Base-by-base conservation (phyloP, 257 asterid genomes). In the Striga asiatica region DNA sequence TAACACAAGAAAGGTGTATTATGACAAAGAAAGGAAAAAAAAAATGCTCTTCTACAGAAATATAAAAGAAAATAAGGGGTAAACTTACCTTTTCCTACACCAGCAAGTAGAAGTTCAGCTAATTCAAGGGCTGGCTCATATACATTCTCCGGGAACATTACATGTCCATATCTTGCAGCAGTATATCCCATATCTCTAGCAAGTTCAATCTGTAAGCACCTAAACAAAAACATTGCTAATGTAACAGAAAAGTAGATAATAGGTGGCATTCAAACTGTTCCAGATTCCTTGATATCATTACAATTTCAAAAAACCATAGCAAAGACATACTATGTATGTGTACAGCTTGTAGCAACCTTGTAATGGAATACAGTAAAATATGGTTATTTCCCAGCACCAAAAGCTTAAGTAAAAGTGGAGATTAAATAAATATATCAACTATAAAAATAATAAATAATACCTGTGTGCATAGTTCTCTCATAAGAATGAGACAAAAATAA, bases 71-170 rank as follows among this genome's bases (percentile, higher is more conserved):
- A 23, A 20, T 45, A 47, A 27, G 16, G 6, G 5, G 16, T 35
- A 17, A 32, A 68, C 76, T 61, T 66, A 72, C 98, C 98, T 79
- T 82, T 92, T 51, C 97, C 98, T 18, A 92, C 97, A 5, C 98
- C 94, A 59, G 78, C 88, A 71, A 92, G 89, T 74, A 92, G 68
- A 67, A 87, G 78, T 61, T 88, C 86, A 66, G 95, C 86, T 75
- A 89, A 81, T 66, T 81, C 78, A 14, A 92, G 77, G 66, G 83
- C 89, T 65, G 98, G 98, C 82, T 92, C 97, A 29, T 92, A 77
- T n/a, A 84, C 98, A 73, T 92, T 92, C 77, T 92, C 95, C 2
- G 98, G 98, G 70, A 92, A 92, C 98, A 92, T 88, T 38, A 92
- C 95, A 73, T 92, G 98, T 25, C 98, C 98, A 64, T 84, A 92